Evolutionary conservation across 306 rosid genomes (phyloP), one percentile per base, ranked within the genome.

Genomic region (Prunus padus): DNA sequence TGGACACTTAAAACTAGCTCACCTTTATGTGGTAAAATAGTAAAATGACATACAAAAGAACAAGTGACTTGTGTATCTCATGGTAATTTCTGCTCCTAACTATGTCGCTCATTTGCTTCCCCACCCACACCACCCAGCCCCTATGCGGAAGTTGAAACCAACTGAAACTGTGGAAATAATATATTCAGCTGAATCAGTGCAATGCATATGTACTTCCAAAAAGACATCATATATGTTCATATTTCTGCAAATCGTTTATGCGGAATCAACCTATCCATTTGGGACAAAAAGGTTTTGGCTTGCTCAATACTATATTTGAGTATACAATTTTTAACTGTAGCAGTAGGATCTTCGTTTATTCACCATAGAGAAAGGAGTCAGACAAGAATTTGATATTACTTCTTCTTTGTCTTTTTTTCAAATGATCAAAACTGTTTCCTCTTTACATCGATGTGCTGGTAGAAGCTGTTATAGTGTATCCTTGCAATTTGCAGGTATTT

Each of bases 401-500:
- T 67, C 30, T 67, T 68, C 30, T 67, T 67, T 55, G 11, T 28
- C 66, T 40, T 37, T 60, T 60, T 18, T 16, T 61, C 6, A 40
- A 18, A 19, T 37, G 42, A 37, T 5, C 16, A 20, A 61, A 15
- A 4, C 13, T 19, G 11, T 71, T 74, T 42, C 47, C 42, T 63
- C 50, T 65, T 69, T 25, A 11, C n/a, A 13, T 71, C 20, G n/a
- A 50, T 31, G 47, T 19, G 50, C 42, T 71, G 64, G 49, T 69
- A 50, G 20, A 20, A 45, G 23, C 61, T 13, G 3, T 46, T 11
- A 67, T 60, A n/a, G 22, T 23, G 19, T 72, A 51, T 76, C 61
- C 72, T 73, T 11, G 31, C 56, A 59, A 71, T 77, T 78, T 83
- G 69, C 90, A 92, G 97, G 81, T 86, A 85, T 95, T 92, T 69